These are phyloP conservation scores for Jasminum sambac DNA, from an alignment of 257 asterid species.

Conservation along the genomic window DNA sequence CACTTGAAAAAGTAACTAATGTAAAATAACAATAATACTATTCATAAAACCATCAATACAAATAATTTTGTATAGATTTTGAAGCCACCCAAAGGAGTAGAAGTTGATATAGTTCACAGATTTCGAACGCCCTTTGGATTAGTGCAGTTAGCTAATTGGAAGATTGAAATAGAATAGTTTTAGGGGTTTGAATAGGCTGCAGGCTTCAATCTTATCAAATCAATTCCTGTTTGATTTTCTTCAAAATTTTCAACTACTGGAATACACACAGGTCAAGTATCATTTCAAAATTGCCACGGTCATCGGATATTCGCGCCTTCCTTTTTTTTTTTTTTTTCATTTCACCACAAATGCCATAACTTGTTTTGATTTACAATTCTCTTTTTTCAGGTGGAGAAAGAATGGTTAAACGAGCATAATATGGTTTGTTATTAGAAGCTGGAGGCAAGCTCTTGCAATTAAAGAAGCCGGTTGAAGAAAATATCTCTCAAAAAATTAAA, in stretches of 20 bases:
- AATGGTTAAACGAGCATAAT: constrained; percentile 53
- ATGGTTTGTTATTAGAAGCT: constrained; percentile 82
- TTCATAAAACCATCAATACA: too few species aligned
- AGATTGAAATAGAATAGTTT: too few species aligned
- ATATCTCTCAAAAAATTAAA: constrained; percentile 10
- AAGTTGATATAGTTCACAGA: constrained; percentile 89
- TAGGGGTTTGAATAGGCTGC: too few species aligned
- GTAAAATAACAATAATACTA: too few species aligned
- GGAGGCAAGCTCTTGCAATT: constrained; percentile 92
- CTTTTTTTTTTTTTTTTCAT: not conserved
- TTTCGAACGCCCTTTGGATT: constrained; percentile 92
- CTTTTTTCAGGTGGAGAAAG: constrained; percentile 37
- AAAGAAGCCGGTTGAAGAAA: constrained; percentile 75
- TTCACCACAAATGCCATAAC: not conserved
- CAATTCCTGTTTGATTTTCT: constrained; percentile 40
- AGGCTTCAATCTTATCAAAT: constrained; percentile 34
- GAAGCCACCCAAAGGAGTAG: constrained; percentile 68
- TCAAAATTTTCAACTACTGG: constrained; percentile 38
- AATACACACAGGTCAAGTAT: constrained; percentile 41
- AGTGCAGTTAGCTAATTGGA: constrained; percentile 90
- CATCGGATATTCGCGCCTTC: not conserved
- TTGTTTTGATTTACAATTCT: not conserved
- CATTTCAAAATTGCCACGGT: not conserved
- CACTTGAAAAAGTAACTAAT: too few species aligned
- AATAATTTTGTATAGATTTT: constrained; percentile 49